A percentile compares a stretch with the other conserved stretches of the same genome.
Conservation (phyloP, 352 stramenopile species). For the Globisporangium cederbergense region DNA sequence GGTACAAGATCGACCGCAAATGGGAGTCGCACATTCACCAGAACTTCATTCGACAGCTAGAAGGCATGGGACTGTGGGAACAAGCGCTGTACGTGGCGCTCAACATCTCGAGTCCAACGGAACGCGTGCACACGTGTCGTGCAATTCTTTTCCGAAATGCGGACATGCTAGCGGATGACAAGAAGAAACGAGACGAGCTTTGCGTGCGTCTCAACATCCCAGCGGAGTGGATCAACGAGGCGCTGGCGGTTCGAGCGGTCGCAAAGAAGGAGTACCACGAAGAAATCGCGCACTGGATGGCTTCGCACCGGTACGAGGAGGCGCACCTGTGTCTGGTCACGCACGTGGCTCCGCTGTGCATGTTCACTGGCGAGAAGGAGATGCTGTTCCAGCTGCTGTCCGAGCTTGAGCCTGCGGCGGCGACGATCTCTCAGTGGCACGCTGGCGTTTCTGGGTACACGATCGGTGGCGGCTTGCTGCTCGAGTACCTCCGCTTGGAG, state of each 20-base stretch:
- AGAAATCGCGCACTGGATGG: constrained; percentile 77
- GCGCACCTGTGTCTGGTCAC: constrained; percentile 60
- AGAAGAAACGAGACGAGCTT: constrained; percentile 43
- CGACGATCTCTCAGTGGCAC: constrained; percentile 65
- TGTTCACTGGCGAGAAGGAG: constrained; percentile 66
- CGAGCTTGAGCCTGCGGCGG: constrained; percentile 51
- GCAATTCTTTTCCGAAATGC: constrained; percentile 65
- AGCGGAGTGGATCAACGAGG: constrained; percentile 66
- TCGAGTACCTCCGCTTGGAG: constrained; percentile 74
- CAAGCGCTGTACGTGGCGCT: constrained; percentile 78
- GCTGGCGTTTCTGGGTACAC: constrained; percentile 39
- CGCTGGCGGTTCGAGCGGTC: constrained; percentile 52
- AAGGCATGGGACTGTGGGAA: constrained; percentile 59
- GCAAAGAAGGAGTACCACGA: constrained; percentile 46
- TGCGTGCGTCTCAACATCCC: constrained; percentile 47
- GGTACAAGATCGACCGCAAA: constrained; percentile 69
- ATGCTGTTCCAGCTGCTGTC: constrained; percentile 47
- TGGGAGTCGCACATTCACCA: constrained; percentile 79
- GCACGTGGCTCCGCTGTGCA: constrained; percentile 49
- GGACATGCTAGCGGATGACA: constrained; percentile 40
- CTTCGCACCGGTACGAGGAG: constrained; percentile 49
- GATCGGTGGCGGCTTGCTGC: constrained; percentile 53
- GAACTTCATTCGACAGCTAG: constrained; percentile 79
- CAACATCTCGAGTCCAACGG: constrained; percentile 54
- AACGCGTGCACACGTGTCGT: constrained; percentile 58